Evolutionary conservation across 768 basidiomycete species (phyloP), one percentile per base, ranked within the genome.

Genomic region (Trametes sanguinea): DNA sequence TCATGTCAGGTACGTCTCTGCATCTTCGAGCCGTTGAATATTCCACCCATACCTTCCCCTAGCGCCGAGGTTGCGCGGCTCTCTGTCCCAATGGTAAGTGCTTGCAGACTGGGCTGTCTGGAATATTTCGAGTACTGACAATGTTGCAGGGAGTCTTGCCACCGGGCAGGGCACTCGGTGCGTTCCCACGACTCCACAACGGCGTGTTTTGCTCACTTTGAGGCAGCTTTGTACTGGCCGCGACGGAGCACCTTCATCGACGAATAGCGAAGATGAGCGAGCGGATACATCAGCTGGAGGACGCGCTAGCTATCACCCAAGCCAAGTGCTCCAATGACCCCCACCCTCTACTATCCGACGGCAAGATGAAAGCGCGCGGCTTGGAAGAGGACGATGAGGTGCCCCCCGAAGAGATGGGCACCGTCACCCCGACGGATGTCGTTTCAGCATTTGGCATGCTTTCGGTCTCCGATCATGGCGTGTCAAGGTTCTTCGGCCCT

Each of bases 81-180:
- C 69, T 90, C 22, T 90, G 89, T 73, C 89, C 89, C 5, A 89
- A 89, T 68, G 89, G 88, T 83, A 56, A 64, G 79, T 73, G 11
- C 55, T 48, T 39, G 5, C 33, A 32, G 2, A 22, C 44, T 6
- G 6, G 5, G 27, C 16, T 59, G 6, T 5, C 39, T 13, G 35
- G 32, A n/a, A 8, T 46, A 13, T 33, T 39, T 13, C 35, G 16
- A 22, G 8, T 29, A 17, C 44, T 35, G 6, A 51, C 42, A 32
- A 35, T 44, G 47, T 45, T 14, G 46, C 62, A 88, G 87, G 87
- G 27, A 88, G 86, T 67, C 76, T 90, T n/a, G 83, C 88, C 0
- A 90, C 89, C n/a, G 89, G 89, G 11, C 86, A 90, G 73, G 88
- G 88, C 61, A 89, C 88, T 57, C 81, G 90, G 87, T 85, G 71